Percentiles rank a stretch among this genome's conserved stretches.
These are phyloP conservation scores for Calonectria naviculata DNA, from an alignment of 2,329 filamentous ascomycete genomes.

Conservation along the genomic window DNA sequence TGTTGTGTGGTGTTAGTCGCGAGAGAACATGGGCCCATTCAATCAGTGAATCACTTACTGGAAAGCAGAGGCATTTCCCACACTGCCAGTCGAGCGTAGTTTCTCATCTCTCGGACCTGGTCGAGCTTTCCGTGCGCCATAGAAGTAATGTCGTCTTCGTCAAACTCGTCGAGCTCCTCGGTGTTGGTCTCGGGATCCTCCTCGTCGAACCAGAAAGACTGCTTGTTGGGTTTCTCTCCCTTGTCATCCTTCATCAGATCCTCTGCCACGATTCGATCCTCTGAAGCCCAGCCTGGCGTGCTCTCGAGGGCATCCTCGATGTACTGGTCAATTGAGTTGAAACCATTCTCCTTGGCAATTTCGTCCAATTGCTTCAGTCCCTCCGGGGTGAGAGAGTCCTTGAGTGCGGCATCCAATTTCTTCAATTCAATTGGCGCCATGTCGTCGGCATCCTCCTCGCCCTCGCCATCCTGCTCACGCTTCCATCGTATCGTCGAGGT, in stretches of 20 bases:
- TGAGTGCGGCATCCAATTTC: constrained; percentile 43
- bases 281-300: constrained; percentile 43
- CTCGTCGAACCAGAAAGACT: constrained; percentile 61
- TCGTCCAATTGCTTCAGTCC: constrained; percentile 47
- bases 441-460: constrained; percentile 35
- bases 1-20: constrained; percentile 50
- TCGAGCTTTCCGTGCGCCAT: constrained; percentile 90
- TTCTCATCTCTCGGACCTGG: constrained; percentile 86
- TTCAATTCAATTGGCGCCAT: constrained; percentile 43
- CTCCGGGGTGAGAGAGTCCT: constrained; percentile 45
- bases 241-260: constrained; percentile 44
- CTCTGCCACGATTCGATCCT: constrained; percentile 46
- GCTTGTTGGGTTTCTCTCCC: constrained; percentile 47
- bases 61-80: constrained; percentile 96
- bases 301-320: constrained; percentile 41
- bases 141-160: constrained; percentile 85
- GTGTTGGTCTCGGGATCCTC: constrained; percentile 60
- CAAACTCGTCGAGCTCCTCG: constrained; percentile 71
- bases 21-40: background rate
- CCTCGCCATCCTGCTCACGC: constrained; percentile 32
- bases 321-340: constrained; percentile 47
- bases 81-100: constrained; percentile 86
- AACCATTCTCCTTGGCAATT: constrained; percentile 48
- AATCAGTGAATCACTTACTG: constrained; percentile 67
- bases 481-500: constrained; percentile 45